Conservation (phyloP, 1,284 basidiomycete species). For the Fomitopsis betulina region DNA sequence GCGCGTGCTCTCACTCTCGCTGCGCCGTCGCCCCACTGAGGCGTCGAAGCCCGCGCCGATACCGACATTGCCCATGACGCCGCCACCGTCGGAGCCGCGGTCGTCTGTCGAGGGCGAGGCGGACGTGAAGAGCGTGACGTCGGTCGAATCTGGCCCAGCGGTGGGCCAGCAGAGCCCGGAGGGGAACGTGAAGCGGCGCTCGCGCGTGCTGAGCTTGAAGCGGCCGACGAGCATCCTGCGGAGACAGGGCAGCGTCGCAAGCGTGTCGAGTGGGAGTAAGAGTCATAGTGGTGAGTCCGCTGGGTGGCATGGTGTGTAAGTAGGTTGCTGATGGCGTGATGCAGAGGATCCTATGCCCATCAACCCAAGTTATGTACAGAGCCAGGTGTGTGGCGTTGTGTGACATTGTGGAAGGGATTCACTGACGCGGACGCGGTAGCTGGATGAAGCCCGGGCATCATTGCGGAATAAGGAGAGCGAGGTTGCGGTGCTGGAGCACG, state of each 20-base stretch:
- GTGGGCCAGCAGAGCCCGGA: neutral
- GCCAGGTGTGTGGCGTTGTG: neutral
- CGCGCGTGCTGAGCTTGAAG: neutral
- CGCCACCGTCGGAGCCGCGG: neutral
- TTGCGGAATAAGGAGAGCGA: neutral
- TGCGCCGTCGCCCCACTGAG: neutral
- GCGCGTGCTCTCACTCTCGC: constrained; percentile 1
- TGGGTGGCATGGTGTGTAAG: neutral
- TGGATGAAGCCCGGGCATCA: neutral
- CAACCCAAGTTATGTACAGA: neutral
- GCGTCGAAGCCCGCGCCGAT: neutral
- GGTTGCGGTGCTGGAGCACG: neutral
- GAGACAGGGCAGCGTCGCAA: neutral
- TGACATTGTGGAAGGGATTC: too few relatives aligned
- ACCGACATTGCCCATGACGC: neutral
- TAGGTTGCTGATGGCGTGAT: neutral
- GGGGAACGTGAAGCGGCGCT: neutral
- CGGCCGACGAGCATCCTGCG: neutral
- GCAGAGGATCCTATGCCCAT: neutral
- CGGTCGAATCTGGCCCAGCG: neutral
- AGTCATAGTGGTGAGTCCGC: neutral
- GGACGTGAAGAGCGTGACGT: constrained; percentile 1
- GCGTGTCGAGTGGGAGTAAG: neutral
- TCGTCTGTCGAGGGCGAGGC: neutral
- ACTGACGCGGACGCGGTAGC: neutral